Evolutionary conservation across 805 yeast species (phyloP).

Genomic region (Komagataella populi): DNA sequence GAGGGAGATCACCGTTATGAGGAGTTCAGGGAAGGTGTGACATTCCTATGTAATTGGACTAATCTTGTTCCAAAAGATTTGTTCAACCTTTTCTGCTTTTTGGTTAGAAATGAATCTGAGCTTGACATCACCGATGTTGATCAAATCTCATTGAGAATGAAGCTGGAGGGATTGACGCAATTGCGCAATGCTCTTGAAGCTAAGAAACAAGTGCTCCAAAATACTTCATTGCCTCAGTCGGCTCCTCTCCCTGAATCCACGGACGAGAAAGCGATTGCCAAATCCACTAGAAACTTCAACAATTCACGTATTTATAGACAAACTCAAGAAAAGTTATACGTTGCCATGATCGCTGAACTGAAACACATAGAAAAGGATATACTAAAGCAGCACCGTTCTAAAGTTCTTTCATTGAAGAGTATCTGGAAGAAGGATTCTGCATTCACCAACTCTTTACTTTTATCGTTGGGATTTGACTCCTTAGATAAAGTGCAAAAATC

Average conservation of each 20-base stretch:
- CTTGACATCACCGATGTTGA: conserved; percentile 15
- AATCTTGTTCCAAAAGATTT: conserved; percentile 28
- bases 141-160: conserved; percentile 23
- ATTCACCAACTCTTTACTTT: conserved; percentile 39
- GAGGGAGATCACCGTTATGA: conserved; percentile 1
- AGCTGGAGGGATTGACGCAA: conserved; percentile 48
- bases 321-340: conserved; percentile 26
- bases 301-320: conserved; percentile 21
- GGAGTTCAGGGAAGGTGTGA: not conserved
- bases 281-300: conserved; percentile 4
- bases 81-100: conserved; percentile 35
- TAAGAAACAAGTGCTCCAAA: conserved; percentile 25
- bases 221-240: not conserved
- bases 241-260: conserved; percentile 1
- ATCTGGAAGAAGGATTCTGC: conserved; percentile 20
- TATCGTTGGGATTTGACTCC: conserved; percentile 41
- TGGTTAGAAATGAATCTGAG: conserved; percentile 38
- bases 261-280: not conserved
- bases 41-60: conserved; percentile 1
- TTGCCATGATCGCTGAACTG: conserved; percentile 21
- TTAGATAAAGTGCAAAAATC: conserved; percentile 37
- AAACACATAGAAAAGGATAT: conserved; percentile 28
- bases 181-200: conserved; percentile 37
- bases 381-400: conserved; percentile 16
- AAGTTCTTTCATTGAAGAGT: conserved; percentile 21